Evolutionary conservation across 2,329 filamentous ascomycete species (phyloP).

Genomic region (Waltergamsia citrina): DNA sequence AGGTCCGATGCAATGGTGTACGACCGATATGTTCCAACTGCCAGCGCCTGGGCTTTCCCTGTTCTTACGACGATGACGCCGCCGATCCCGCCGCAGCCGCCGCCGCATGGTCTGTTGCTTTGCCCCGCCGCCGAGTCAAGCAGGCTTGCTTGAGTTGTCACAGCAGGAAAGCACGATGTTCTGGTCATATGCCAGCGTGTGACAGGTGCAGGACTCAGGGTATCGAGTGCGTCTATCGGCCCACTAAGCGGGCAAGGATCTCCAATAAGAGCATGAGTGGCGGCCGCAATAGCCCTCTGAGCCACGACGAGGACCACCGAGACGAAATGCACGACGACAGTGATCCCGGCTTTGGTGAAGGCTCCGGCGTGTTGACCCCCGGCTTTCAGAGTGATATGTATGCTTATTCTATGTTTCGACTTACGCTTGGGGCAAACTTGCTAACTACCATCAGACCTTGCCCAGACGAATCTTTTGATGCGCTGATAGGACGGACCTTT

Average conservation of each 20-base stretch:
- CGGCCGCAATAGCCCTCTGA: slow-evolving; percentile 19
- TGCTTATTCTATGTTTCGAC: slow-evolving; percentile 7
- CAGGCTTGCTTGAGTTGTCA: slow-evolving; percentile 50
- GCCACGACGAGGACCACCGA: slow-evolving; percentile 20
- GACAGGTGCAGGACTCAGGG: slow-evolving; percentile 39
- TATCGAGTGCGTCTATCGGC: slow-evolving; percentile 45
- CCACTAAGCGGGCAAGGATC: slow-evolving; percentile 29
- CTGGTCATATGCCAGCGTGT: slow-evolving; percentile 45
- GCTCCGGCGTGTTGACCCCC: slow-evolving; percentile 19
- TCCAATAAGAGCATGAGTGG: slow-evolving; percentile 10
- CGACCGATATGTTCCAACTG: slow-evolving; percentile 47
- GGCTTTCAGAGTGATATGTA: slow-evolving; percentile 23
- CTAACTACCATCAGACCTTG: slow-evolving; percentile 17
- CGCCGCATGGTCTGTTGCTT: slow-evolving; percentile 29
- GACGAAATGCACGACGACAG: slow-evolving; percentile 23
- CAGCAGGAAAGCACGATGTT: slow-evolving; percentile 48
- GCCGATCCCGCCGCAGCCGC: slow-evolving; percentile 16
- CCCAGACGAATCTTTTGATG: slow-evolving; percentile 34
- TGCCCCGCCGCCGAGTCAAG: slow-evolving; percentile 43
- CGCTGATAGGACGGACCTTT: slow-evolving; percentile 41
- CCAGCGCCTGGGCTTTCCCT: slow-evolving; percentile 46
- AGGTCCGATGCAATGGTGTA: slow-evolving; percentile 48
- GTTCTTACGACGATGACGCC: slow-evolving; percentile 40
- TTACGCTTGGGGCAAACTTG: too few species aligned
- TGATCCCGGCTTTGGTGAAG: slow-evolving; percentile 23